Evolutionary conservation across 805 yeast species (phyloP).

Genomic region (Metschnikowia chrysomelidarum): DNA sequence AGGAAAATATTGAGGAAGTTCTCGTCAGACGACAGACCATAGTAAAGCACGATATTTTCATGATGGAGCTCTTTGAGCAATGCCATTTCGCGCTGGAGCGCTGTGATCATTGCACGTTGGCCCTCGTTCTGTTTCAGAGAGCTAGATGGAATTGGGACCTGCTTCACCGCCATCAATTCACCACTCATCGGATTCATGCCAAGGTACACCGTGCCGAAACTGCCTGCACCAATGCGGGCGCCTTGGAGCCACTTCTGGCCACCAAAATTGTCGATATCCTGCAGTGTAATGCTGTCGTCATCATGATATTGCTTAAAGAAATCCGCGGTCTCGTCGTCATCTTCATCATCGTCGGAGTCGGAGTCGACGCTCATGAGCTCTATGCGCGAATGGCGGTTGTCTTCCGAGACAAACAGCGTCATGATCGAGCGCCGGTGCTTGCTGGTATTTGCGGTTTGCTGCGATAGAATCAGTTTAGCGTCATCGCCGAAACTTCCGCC

Average conservation of each 20-base stretch:
- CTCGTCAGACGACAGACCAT: constrained; percentile 81
- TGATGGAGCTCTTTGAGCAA: constrained; percentile 78
- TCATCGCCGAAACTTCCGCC: constrained; percentile 7
- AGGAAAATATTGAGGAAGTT: constrained; percentile 71
- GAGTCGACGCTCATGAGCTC: constrained; percentile 28
- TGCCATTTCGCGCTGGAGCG: constrained; percentile 77
- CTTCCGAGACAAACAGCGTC: constrained; percentile 19
- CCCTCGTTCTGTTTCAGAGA: constrained; percentile 29
- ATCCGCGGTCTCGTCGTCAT: too few species aligned
- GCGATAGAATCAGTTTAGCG: constrained; percentile 8
- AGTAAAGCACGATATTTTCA: constrained; percentile 87
- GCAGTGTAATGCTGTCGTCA: constrained; percentile 32
- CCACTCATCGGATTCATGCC: constrained; percentile 93
- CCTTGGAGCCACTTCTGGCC: constrained; percentile 80
- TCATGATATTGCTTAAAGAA: constrained; percentile 25
- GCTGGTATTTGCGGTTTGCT: constrained; percentile 5
- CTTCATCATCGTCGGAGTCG: constrained; percentile 15
- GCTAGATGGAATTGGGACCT: constrained; percentile 66
- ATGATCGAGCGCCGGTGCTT: constrained; percentile 16
- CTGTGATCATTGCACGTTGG: constrained; percentile 62
- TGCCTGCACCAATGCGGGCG: constrained; percentile 89
- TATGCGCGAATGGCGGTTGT: constrained; percentile 43
- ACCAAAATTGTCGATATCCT: constrained; percentile 25
- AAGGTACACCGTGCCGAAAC: constrained; percentile 89
- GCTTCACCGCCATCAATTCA: constrained; percentile 96